Base-by-base conservation (phyloP, 2,329 filamentous ascomycete species). In the Acrocalymma vagum region DNA sequence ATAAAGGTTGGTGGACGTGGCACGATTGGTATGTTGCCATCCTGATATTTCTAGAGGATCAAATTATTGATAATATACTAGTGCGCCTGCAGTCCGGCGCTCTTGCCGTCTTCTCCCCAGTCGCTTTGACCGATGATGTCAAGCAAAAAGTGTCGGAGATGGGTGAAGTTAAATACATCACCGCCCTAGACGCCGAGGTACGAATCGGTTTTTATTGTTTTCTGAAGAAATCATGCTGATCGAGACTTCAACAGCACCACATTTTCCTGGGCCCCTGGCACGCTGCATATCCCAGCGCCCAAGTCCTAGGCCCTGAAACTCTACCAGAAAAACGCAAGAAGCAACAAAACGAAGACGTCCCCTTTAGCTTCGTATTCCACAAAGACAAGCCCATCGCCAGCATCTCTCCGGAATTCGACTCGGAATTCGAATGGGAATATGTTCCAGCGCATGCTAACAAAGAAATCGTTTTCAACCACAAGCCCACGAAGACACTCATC, bases 181-280 rank as follows among this genome's bases (percentile, higher is more conserved):
- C 93, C 17, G 93, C 94, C 1, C 83, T 87, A 1, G 94, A 99
- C 69, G 79, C 89, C 36, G 91, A 99, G 41, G 66, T 67, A 60
- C 24, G 39, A 38, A 13, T 25, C 15, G 5, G 11, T 22, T 6
- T n/a, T 9, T n/a, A 5, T 13, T 6, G 14, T 3, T 2, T 5
- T 23, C 6, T 18, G n/a, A n/a, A n/a, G n/a, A n/a, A n/a, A 8
- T 6, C 4, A 3, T 11, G 5, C 4, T 3, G 15, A 33, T 40
- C 21, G 32, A 23, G 14, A 29, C 17, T 14, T 13, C 17, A n/a
- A 16, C 38, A 70, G 75, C 94, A 99, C 72, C 94, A 99, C 79
- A 90, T 99, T 67, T 95, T 94, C 76, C 69, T 99, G 38, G 86
- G 88, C 0, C 79, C 89, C 32, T 99, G 94, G 93, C 84, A 88